Conservation (phyloP, 768 basidiomycete species). For the Mycena epipterygia region DNA sequence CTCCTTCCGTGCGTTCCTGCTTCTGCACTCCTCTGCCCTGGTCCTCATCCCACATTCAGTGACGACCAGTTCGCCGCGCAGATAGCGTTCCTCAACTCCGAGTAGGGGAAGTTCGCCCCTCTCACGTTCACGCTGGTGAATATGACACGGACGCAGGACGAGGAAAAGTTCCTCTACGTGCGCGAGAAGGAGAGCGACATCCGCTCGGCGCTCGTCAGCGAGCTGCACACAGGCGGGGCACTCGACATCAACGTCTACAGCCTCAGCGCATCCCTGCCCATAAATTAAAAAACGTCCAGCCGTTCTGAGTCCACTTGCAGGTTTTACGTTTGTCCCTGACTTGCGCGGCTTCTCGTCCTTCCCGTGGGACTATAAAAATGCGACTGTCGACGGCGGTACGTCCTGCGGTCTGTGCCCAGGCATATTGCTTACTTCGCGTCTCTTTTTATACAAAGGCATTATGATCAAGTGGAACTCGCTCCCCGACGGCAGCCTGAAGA, state of each 20-base stretch:
- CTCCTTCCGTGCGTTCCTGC: background rate
- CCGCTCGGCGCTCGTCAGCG: background rate
- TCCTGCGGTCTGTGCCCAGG: too few species aligned
- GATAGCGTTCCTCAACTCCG: constrained; percentile 12
- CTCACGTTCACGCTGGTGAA: constrained; percentile 12
- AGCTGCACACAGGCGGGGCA: constrained; percentile 8
- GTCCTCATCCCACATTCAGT: background rate
- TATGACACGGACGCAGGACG: constrained; percentile 12
- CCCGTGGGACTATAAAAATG: constrained; percentile 2
- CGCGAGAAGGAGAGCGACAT: constrained; percentile 16
- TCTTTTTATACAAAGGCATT: constrained; percentile 1
- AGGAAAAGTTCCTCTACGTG: constrained; percentile 4
- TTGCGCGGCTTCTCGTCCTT: constrained; percentile 12
- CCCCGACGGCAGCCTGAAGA: constrained; percentile 3
- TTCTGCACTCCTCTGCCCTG: background rate
- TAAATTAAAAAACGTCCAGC: background rate
- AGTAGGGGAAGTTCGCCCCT: constrained; percentile 6
- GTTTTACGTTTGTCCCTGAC: background rate
- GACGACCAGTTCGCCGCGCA: constrained; percentile 9
- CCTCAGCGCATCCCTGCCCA: background rate
- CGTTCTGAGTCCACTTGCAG: background rate
- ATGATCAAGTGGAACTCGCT: constrained; percentile 14
- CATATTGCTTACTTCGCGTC: too few species aligned
- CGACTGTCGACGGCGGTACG: background rate
- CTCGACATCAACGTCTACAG: constrained; percentile 16